phyloP scores from a whole-genome alignment of 106 monocot genomes.

The Phalaenopsis equestris region DNA sequence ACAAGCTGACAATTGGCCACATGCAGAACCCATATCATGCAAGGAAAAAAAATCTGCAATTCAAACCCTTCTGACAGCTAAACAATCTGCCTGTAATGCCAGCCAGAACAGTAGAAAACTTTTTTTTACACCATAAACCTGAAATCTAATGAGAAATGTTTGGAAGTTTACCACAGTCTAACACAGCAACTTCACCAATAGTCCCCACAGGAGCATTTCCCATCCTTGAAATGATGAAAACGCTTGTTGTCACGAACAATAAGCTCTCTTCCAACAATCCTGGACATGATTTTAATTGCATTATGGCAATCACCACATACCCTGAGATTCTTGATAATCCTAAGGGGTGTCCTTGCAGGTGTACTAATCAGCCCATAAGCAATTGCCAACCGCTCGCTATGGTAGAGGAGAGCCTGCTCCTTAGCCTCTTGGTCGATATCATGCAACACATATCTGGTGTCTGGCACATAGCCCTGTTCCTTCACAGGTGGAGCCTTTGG shows the following conservation, averaged over 20 bases:
- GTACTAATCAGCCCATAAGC: constrained; percentile 94
- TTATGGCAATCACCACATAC: constrained; percentile 93
- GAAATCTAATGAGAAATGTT: neutral
- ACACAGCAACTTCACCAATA: constrained; percentile 54
- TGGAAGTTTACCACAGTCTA: neutral
- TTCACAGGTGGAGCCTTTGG: constrained; percentile 56
- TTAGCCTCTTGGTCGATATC: constrained; percentile 97
- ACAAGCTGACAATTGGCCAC: neutral
- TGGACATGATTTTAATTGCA: constrained; percentile 97
- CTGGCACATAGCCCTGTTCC: constrained; percentile 80
- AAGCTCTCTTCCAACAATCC: constrained; percentile 86
- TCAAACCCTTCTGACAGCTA: neutral
- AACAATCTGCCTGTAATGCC: neutral
- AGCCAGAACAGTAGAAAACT: neutral
- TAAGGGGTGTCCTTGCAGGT: constrained; percentile 74
- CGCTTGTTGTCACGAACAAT: constrained; percentile 89
- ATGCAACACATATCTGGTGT: constrained; percentile 91
- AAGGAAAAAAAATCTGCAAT: neutral
- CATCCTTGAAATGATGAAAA: constrained; percentile 95
- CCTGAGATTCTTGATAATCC: constrained; percentile 89
- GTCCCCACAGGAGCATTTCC: constrained; percentile 81
- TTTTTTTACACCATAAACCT: neutral
- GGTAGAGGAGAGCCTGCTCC: constrained; percentile 90
- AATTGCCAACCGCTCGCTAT: constrained; percentile 90
- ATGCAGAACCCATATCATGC: neutral